Base-by-base conservation (phyloP, 1,284 basidiomycete genomes). In the Irpex sp. region DNA sequence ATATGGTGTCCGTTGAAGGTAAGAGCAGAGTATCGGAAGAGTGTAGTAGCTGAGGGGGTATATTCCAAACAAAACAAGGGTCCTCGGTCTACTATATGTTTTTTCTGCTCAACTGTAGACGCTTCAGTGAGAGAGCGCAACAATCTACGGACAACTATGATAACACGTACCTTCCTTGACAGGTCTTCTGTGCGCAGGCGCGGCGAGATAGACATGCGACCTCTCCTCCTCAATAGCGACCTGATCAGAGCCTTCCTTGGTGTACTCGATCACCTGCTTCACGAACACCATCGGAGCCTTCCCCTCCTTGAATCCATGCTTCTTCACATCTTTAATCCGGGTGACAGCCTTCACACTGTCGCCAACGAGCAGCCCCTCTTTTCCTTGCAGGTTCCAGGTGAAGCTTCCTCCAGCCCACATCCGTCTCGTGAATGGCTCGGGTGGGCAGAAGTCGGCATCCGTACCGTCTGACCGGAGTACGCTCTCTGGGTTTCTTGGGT, bases 371-470 rank as follows among this genome's bases (percentile, higher is more conserved):
- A 93, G 73, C 2, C 80, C 37, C 1, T 37, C 52, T 37, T 37
- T 14, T 8, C 53, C 23, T 7, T 23, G 77, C 35, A 75, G 76
- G 57, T 84, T 79, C 87, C 89, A 93, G 45, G 74, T 75, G 70
- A 93, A 86, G 63, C 75, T 80, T 0, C 92, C 91, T 19, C 88
- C 84, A 0, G 89, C 91, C 91, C 92, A 94, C 91, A 94, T 94
- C 18, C 92, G 79, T 51, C 88, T 80, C 18, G 82, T 81, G 74
- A 90, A 93, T 0, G 90, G 91, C 51, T 80, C 73, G 0, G 92
- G 91, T 3, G 92, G 87, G 67, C 84, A 84, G 61, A 88, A 85
- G 60, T 86, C 82, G 2, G 77, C 77, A 67, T 91, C 87, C 16
- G 91, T 92, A 10, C 90, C 90, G 69, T 93, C 91, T 23, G 75